Conservation (phyloP, 768 basidiomycete genomes). For the Rhizopogon roseolus region DNA sequence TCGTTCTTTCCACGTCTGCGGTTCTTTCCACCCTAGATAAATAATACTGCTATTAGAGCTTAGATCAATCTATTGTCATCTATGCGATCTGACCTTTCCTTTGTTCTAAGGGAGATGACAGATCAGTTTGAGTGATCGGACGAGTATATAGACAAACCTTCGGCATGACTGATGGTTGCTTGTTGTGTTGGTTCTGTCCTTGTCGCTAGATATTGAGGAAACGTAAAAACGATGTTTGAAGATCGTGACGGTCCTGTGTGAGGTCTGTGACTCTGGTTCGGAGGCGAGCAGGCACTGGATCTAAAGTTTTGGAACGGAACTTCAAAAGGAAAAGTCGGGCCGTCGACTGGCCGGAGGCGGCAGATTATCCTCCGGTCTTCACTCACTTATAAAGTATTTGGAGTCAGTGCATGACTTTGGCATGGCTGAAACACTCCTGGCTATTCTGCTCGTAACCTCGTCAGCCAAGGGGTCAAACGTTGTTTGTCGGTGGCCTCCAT, state of each 20-base stretch:
- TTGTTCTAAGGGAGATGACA: conserved; percentile 46
- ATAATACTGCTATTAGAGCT: neutral
- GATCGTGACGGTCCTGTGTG: neutral
- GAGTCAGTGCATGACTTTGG: neutral
- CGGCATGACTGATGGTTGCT: conserved; percentile 35
- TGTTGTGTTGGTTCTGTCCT: conserved; percentile 12
- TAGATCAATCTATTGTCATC: neutral
- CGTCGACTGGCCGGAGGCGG: neutral
- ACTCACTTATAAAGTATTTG: neutral
- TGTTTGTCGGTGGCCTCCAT: conserved; percentile 83
- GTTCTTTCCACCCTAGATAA: conserved; percentile 91
- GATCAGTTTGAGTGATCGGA: conserved; percentile 8
- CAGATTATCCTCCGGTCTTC: neutral
- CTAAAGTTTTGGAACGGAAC: neutral
- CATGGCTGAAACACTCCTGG: conserved; percentile 78
- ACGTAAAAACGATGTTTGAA: neutral
- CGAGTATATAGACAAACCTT: conserved; percentile 33
- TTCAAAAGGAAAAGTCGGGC: neutral
- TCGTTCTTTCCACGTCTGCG: conserved; percentile 99
- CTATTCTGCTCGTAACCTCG: conserved; percentile 78
- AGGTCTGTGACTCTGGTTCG: neutral
- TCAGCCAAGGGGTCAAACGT: conserved; percentile 77
- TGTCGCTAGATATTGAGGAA: neutral
- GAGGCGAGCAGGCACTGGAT: neutral
- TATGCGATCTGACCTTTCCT: conserved; percentile 53